Base-by-base conservation (phyloP, 1,284 basidiomycete species). In the Ganoderma meredithae region DNA sequence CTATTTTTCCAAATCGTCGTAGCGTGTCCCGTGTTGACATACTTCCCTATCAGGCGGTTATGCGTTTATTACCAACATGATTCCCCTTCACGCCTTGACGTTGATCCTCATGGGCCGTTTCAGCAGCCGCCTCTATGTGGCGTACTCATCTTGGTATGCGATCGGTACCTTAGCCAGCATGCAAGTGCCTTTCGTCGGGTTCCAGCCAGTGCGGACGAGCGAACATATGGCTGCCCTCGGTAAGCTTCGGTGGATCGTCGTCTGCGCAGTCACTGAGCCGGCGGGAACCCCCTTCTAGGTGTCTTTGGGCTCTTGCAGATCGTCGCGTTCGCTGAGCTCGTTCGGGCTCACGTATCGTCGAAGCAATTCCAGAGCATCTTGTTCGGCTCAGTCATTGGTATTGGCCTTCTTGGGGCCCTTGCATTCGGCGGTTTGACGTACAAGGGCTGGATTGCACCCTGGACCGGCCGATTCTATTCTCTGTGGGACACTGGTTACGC, bases 31-130 rank as follows among this genome's bases (percentile, higher is more conserved):
- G 22, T 63, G 12, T 63, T 66, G 59, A 19, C 44, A 52, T 36
- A 10, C 56, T 53, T 62, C 55, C 56, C 67, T 63, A 3, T 31
- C 74, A 94, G 92, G 92, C 84, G 98, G 98, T 73, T 99, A 99
- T 81, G 98, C 95, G 1, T 99, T 99, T 86, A 99, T 99, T 82
- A 99, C 98, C 67, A 99, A 99, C 87, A 99, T 99, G 96, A 96
- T 99, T 69, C 98, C 98, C 41, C 84, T 99, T 1, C 98, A 99
- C 76, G 95, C 93, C 0, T 88, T 99, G 33, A 92, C 95, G 53
- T 90, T 99, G 67, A 88, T 99, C 69, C 84, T 98, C 58, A 99
- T 99, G 98, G 97, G 97, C n/a, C 89, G 98, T 60, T 99, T 91
- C 85, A 95, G 91, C 75, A 92, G 88, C 77, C 90, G 96, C 25